A percentile compares a stretch with the other conserved stretches of the same genome.
Evolutionary conservation across 75 land plant genomes (phyloP).

Genomic region (Selaginella tamariscina): DNA sequence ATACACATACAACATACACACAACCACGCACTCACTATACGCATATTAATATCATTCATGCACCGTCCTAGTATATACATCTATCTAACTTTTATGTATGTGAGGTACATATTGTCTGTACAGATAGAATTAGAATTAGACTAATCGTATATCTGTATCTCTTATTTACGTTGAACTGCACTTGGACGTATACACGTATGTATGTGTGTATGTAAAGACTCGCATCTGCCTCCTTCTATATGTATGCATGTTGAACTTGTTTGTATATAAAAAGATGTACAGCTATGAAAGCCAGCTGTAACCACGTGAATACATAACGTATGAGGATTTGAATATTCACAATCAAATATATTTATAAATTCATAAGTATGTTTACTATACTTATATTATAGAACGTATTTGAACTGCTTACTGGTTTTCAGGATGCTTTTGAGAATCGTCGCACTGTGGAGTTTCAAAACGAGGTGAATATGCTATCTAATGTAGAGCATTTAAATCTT

Average conservation of each 20-base stretch:
- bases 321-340: too few species aligned
- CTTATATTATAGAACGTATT: not conserved
- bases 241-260: too few species aligned
- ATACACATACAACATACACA: not conserved
- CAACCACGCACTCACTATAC: not conserved
- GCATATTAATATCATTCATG: too few species aligned
- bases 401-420: not conserved
- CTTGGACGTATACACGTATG: too few species aligned
- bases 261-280: conserved; percentile 26
- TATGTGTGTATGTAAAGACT: too few species aligned
- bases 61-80: too few species aligned
- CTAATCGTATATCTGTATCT: not conserved
- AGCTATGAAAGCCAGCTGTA: too few species aligned
- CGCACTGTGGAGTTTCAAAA: not conserved
- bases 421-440: not conserved
- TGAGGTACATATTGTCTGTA: not conserved
- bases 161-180: too few species aligned
- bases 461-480: conserved; percentile 2
- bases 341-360: too few species aligned
- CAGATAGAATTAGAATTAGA: not conserved
- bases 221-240: too few species aligned
- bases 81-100: not conserved
- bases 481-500: conserved; percentile 63
- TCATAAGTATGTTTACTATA: not conserved
- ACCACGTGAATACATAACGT: too few species aligned